Evolutionary conservation across 2,329 filamentous ascomycete species (phyloP).

Genomic region (Colletotrichum sp.): DNA sequence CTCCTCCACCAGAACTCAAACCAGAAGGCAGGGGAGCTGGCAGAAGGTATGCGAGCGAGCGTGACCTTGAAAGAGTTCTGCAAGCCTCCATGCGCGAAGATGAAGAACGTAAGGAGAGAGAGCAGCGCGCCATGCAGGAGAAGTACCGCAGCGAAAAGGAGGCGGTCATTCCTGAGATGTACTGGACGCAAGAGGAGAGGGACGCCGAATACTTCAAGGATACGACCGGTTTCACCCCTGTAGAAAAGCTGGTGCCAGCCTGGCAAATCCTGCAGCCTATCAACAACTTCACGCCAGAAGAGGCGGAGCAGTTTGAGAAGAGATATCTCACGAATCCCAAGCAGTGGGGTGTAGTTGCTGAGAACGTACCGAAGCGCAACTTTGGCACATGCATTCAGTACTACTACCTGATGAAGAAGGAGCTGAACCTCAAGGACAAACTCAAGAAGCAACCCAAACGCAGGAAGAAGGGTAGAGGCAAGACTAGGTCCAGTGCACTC

Average conservation of each 20-base stretch:
- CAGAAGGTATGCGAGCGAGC: slow-evolving; percentile 71
- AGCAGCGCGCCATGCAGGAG: slow-evolving; percentile 67
- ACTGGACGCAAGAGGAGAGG: slow-evolving; percentile 66
- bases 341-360: slow-evolving; percentile 81
- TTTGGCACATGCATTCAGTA: slow-evolving; percentile 85
- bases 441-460: slow-evolving; percentile 68
- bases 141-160: slow-evolving; percentile 80
- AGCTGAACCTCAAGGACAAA: slow-evolving; percentile 78
- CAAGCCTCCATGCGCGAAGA: slow-evolving; percentile 75
- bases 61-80: slow-evolving; percentile 74
- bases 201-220: slow-evolving; percentile 67
- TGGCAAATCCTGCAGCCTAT: slow-evolving; percentile 76
- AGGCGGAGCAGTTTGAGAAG: slow-evolving; percentile 74
- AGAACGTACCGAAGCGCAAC: slow-evolving; percentile 69
- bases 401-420: slow-evolving; percentile 82
- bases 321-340: slow-evolving; percentile 79
- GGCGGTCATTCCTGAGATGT: slow-evolving; percentile 75
- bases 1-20: slow-evolving; percentile 54
- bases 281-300: slow-evolving; percentile 77
- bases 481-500: slow-evolving; percentile 67
- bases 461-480: slow-evolving; percentile 54
- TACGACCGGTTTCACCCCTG: slow-evolving; percentile 66
- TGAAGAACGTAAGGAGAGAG: slow-evolving; percentile 72
- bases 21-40: slow-evolving; percentile 60
- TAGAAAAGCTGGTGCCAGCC: slow-evolving; percentile 69